phyloP scores from a whole-genome alignment of 2,329 filamentous ascomycete genomes.

The Bipolaris gigantea region DNA sequence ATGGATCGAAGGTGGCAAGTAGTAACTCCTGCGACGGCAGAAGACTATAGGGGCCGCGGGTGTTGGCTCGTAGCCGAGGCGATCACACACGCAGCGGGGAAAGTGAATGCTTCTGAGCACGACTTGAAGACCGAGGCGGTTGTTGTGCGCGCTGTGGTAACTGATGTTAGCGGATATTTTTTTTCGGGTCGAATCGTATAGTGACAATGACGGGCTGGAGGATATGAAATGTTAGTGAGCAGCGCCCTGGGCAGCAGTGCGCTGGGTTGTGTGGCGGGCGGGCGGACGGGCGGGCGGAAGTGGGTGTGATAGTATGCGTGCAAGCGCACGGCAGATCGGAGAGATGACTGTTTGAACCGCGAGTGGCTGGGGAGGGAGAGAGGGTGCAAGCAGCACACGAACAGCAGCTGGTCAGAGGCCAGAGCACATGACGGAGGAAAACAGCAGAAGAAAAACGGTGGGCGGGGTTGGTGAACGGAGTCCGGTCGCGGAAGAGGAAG shows the following conservation, averaged over 20 bases:
- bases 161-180: conserved; percentile 18
- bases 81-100: conserved; percentile 6
- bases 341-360: conserved; percentile 5
- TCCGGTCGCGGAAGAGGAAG: conserved; percentile 18
- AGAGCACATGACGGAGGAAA: conserved; percentile 1
- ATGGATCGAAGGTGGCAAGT: background rate
- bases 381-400: conserved; percentile 3
- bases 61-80: conserved; percentile 7
- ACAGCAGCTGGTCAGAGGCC: background rate
- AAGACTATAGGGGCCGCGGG: conserved; percentile 7
- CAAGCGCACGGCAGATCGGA: conserved; percentile 5
- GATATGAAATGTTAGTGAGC: background rate
- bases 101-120: conserved; percentile 14
- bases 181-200: background rate
- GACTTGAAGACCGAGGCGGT: conserved; percentile 6
- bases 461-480: conserved; percentile 14
- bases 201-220: background rate
- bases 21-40: conserved; percentile 11
- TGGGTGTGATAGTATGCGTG: background rate
- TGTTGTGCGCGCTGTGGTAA: conserved; percentile 16
- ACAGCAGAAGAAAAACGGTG: conserved; percentile 3
- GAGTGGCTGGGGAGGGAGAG: background rate
- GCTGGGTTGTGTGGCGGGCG: background rate
- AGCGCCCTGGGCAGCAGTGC: conserved; percentile 2
- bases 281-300: background rate